These are phyloP conservation scores for Tolypocladium nubicola DNA, from an alignment of 2,329 filamentous ascomycete genomes.

Conservation along the genomic window DNA sequence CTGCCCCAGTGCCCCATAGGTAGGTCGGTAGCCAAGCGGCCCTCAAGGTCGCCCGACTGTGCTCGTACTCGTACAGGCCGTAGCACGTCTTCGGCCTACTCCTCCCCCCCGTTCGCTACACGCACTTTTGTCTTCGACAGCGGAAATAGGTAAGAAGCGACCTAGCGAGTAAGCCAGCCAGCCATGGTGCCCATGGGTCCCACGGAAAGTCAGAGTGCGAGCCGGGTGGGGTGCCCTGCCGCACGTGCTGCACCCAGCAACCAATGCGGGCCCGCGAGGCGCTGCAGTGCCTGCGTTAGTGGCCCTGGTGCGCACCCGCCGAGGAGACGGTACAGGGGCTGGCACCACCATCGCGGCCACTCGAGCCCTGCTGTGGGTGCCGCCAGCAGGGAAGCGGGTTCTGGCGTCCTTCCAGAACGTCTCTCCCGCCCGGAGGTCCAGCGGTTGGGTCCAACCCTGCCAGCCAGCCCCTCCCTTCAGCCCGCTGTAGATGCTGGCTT, in stretches of 20 bases:
- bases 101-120: no score
- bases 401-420: background rate
- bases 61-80: no score
- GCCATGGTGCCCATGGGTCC: background rate
- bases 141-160: background rate
- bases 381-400: background rate
- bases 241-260: background rate
- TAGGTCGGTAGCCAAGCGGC: background rate
- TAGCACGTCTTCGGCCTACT: background rate
- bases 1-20: background rate
- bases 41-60: background rate
- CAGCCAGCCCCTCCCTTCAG: background rate
- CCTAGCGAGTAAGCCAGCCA: no score
- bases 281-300: background rate
- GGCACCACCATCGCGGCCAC: background rate
- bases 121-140: background rate
- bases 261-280: background rate
- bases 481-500: background rate
- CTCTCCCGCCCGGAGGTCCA: background rate
- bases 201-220: background rate
- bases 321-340: background rate
- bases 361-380: background rate
- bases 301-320: background rate
- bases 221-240: background rate
- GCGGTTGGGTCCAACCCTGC: background rate